These are phyloP conservation scores for Dactylella cylindrospora DNA, from an alignment of 2,329 filamentous ascomycete species.

Conservation along the genomic window DNA sequence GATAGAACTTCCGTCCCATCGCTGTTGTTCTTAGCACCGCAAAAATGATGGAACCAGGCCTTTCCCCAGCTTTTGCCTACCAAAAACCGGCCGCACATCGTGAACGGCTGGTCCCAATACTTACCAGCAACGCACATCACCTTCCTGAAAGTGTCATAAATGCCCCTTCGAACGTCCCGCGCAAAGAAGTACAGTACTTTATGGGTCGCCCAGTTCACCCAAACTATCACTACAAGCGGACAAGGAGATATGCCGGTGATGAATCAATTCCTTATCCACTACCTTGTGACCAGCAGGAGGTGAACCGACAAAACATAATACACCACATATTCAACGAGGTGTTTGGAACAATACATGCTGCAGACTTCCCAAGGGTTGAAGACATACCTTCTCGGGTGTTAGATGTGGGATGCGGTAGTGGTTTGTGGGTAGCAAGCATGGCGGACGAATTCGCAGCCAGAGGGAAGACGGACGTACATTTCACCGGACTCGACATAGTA, in stretches of 20 bases:
- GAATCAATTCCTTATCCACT: constrained; percentile 73
- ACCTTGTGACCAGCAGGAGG: constrained; percentile 80
- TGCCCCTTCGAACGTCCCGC: constrained; percentile 3
- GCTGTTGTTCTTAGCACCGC: constrained; percentile 8
- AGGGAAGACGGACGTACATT: constrained; percentile 46
- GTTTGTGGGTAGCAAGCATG: constrained; percentile 74
- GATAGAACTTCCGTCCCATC: too few relatives aligned
- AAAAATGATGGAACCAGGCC: constrained; percentile 43
- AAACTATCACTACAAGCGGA: constrained; percentile 38
- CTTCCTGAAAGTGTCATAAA: constrained; percentile 20
- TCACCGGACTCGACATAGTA: constrained; percentile 50
- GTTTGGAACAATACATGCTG: constrained; percentile 64
- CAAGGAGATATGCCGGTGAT: constrained; percentile 74
- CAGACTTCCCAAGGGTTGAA: constrained; percentile 50
- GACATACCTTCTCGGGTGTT: constrained; percentile 71
- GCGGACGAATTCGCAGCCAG: constrained; percentile 47
- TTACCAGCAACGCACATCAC: constrained; percentile 13
- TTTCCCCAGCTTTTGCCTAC: constrained; percentile 42
- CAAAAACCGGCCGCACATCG: constrained; percentile 31
- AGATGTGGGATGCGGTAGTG: constrained; percentile 83
- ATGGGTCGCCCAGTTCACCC: constrained; percentile 42
- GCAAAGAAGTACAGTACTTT: constrained; percentile 25
- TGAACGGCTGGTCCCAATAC: constrained; percentile 32
- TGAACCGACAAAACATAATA: constrained; percentile 82
- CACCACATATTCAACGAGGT: constrained; percentile 79